Base-by-base conservation (phyloP, 2,329 filamentous ascomycete species). In the Neospermospora avenae region DNA sequence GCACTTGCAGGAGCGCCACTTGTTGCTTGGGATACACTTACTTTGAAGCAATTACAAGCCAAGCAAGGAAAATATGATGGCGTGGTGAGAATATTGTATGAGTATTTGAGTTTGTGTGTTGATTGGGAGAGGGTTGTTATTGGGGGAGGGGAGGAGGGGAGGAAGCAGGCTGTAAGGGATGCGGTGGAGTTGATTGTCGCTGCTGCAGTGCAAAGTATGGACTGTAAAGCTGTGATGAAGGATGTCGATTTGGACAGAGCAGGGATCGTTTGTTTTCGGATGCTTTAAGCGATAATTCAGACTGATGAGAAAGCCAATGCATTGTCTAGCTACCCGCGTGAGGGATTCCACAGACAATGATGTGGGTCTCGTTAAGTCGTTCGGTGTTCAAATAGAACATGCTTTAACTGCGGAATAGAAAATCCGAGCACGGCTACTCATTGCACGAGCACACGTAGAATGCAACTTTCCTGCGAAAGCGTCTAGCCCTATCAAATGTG, bases 121-220 rank as follows among this genome's bases (percentile, higher is more conserved):
- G 57, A 63, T 58, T 62, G 60, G 60, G 56, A 45, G 56, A 53
- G 56, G n/a, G 56, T 62, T 22, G 59, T 52, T 56, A 46, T 62
- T 22, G 60, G 60, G 22, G 57, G 59, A 14, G 56, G 45, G 24
- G 60, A 59, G 37, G 60, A 59, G 52, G 60, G 57, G 14, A 53
- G 56, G 60, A 51, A 62, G 57, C 59, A 59, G 41, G 60, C 60
- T 44, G 60, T 62, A 25, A 18, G 31, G 39, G 60, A 62, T 57
- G 60, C 60, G 25, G 37, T 62, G 24, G 60, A 59, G 53, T 48
- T 62, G 18, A 46, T 62, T 16, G 56, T 62, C 39, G 60, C 60
- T 49, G 42, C 60, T 6, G 60, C 60, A 20, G 60, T 57, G 46
- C 56, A 59, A 25, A 62, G 60, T 39, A 45, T 46, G 31, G 60